Evolutionary conservation across 73 alveolate genomes (phyloP).

Genomic region (Paramecium caudatum): DNA sequence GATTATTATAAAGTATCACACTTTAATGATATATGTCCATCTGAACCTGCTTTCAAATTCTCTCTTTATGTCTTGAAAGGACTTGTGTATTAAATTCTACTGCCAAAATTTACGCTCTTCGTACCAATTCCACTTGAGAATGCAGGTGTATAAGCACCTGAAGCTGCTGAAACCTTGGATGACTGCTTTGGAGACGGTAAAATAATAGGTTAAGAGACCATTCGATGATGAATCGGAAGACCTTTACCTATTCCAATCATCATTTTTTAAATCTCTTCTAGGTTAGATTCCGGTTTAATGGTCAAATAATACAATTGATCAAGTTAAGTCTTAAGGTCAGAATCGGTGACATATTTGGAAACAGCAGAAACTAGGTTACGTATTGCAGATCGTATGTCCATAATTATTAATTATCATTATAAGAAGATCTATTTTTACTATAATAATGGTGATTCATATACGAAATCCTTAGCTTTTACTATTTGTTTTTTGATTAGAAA

Average conservation of each 20-base stretch:
- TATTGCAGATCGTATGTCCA: conserved; percentile 35
- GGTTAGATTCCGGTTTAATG: background rate
- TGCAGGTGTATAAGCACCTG: conserved; percentile 25
- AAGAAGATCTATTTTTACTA: conserved; percentile 27
- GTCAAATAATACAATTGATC: background rate
- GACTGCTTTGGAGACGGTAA: background rate
- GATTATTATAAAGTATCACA: conserved; percentile 17
- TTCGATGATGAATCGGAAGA: background rate
- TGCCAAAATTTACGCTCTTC: background rate
- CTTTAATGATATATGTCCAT: background rate
- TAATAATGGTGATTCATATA: background rate
- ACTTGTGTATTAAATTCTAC: background rate
- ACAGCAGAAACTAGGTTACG: background rate
- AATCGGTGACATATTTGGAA: conserved; percentile 12
- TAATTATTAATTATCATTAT: background rate
- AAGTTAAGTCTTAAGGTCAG: background rate
- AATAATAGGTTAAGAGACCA: background rate
- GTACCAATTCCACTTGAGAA: background rate
- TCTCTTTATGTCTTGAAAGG: conserved; percentile 21
- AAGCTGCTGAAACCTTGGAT: background rate
- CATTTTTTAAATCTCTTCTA: background rate
- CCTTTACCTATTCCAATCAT: background rate
- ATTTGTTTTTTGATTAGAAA: background rate
- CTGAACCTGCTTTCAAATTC: background rate
- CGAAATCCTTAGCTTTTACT: background rate